phyloP scores from a whole-genome alignment of 2,329 filamentous ascomycete species.

The Penicillium corylophilum region DNA sequence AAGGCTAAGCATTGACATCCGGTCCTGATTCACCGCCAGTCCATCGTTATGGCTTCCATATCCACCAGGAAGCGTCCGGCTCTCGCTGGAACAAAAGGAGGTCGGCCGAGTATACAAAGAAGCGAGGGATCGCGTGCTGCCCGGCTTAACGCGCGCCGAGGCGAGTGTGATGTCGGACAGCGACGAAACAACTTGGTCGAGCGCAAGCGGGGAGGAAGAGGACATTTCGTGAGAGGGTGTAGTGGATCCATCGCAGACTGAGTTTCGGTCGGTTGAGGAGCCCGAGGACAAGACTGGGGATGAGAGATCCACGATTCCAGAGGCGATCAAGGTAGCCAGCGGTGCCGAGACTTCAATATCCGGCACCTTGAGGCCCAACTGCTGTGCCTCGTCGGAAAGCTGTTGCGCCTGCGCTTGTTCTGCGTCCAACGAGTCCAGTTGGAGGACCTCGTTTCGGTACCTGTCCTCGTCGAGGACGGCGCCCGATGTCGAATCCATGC shows the following conservation, averaged over 20 bases:
- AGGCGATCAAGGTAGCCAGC: conserved; percentile 37
- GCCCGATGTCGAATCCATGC: conserved; percentile 23
- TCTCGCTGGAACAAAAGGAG: conserved; percentile 39
- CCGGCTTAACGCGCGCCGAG: conserved; percentile 28
- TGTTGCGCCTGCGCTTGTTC: conserved; percentile 40
- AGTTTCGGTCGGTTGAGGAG: conserved; percentile 35
- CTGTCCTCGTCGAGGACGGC: conserved; percentile 35
- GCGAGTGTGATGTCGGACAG: conserved; percentile 34
- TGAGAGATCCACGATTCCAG: conserved; percentile 37
- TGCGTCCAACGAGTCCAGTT: conserved; percentile 32
- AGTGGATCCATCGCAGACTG: conserved; percentile 27
- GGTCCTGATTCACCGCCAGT: conserved; percentile 15
- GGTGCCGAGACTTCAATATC: conserved; percentile 34
- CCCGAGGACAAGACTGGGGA: conserved; percentile 34
- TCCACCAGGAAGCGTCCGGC: conserved; percentile 18
- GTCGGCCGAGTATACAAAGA: conserved; percentile 43
- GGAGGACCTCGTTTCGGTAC: conserved; percentile 41
- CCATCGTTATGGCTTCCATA: conserved; percentile 17
- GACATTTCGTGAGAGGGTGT: conserved; percentile 23
- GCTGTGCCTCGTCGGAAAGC: conserved; percentile 38
- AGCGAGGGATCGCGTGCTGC: conserved; percentile 39
- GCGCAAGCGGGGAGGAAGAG: conserved; percentile 15
- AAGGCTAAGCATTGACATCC: conserved; percentile 29
- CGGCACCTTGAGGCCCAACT: conserved; percentile 38
- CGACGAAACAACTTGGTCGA: conserved; percentile 33